phyloP scores from a whole-genome alignment of 208 protist genomes.

The Leishmania tarentolae region DNA sequence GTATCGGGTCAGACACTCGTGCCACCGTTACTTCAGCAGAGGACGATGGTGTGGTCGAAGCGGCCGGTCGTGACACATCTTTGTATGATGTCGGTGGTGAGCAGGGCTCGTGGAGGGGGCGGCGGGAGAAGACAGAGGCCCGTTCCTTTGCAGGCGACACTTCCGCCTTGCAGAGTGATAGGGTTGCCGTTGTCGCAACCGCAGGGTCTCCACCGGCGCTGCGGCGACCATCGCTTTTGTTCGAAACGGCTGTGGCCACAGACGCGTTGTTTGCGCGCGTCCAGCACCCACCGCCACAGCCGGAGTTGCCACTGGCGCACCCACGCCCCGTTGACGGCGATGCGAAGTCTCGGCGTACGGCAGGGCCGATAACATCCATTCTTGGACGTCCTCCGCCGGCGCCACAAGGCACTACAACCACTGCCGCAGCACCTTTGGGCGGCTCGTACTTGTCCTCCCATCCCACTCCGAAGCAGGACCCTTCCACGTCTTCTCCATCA shows the following conservation, averaged over 20 bases:
- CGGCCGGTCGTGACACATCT: background rate
- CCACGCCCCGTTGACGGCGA: background rate
- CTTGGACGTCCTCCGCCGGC: conserved; percentile 32
- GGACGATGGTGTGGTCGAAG: background rate
- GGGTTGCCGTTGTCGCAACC: background rate
- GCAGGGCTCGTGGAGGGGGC: background rate
- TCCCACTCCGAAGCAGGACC: conserved; percentile 3
- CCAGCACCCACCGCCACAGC: conserved; percentile 8
- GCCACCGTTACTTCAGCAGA: background rate
- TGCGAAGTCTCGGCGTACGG: conserved; percentile 4
- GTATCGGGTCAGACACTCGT: background rate
- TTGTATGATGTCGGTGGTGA: background rate
- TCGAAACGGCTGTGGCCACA: conserved; percentile 25
- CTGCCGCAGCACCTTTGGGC: background rate
- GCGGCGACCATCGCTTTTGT: conserved; percentile 24
- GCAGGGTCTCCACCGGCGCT: conserved; percentile 15
- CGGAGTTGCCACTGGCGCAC: background rate
- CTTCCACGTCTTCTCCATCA: conserved; percentile 8
- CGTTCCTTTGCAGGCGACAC: background rate
- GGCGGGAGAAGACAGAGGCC: background rate
- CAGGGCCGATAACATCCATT: conserved; percentile 24
- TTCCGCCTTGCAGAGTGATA: background rate
- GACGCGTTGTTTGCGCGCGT: conserved; percentile 26
- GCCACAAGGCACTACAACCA: background rate
- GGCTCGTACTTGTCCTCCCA: background rate